A percentile compares a stretch with the other conserved stretches of the same genome.
Evolutionary conservation across 306 rosid species (phyloP).

Genomic region (Fagus crenata): DNA sequence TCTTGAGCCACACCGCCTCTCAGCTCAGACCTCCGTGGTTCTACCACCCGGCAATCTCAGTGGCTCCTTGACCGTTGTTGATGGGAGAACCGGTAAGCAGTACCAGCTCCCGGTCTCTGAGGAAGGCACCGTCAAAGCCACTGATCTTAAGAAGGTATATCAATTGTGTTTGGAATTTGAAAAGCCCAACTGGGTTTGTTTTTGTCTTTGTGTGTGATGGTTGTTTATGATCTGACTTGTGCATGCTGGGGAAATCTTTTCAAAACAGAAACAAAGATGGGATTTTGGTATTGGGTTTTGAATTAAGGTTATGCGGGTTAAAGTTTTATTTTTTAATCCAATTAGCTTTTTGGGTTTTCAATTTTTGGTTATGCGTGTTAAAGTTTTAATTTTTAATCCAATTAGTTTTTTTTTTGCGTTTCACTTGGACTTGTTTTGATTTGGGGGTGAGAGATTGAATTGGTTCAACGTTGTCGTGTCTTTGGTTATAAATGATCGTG

Average conservation of each 20-base stretch:
- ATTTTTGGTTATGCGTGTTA: no score
- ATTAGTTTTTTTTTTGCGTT: neutral
- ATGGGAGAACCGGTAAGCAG: slow-evolving; percentile 69
- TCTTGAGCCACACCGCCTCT: slow-evolving; percentile 48
- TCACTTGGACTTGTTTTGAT: neutral
- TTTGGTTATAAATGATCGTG: neutral
- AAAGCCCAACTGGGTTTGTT: neutral
- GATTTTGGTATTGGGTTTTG: neutral
- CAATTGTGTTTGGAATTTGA: neutral
- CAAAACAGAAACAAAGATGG: neutral
- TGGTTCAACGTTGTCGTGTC: neutral
- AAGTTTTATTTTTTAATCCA: neutral
- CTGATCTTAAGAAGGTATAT: slow-evolving; percentile 73
- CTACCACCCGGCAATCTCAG: slow-evolving; percentile 45
- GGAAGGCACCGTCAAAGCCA: slow-evolving; percentile 70
- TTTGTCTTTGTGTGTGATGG: neutral
- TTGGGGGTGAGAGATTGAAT: slow-evolving; percentile 1
- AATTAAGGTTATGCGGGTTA: no score
- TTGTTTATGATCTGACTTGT: neutral
- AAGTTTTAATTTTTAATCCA: neutral
- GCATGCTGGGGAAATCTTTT: neutral
- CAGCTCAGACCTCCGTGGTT: slow-evolving; percentile 31
- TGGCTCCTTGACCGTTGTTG: slow-evolving; percentile 63
- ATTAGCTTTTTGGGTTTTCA: neutral
- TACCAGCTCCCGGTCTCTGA: slow-evolving; percentile 60